phyloP scores from a whole-genome alignment of 257 asterid genomes.

The Forsythia viridissima region DNA sequence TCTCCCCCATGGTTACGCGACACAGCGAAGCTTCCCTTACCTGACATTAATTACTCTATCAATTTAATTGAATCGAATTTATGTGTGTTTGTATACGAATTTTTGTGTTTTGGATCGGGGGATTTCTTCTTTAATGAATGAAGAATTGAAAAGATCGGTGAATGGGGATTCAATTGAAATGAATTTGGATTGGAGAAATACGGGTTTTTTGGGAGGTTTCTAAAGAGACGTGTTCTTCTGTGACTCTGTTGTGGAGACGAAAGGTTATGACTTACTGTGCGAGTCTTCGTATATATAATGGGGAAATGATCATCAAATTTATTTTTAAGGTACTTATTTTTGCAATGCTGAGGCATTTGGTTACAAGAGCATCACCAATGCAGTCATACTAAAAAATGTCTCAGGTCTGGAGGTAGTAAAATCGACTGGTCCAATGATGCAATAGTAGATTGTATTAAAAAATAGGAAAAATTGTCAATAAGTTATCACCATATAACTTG shows the following conservation, averaged over 20 bases:
- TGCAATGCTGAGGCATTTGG: too few relatives aligned
- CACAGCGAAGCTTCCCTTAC: slow-evolving; percentile 63
- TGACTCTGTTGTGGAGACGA: slow-evolving; percentile 25
- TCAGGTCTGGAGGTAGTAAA: too few relatives aligned
- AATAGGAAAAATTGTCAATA: too few relatives aligned
- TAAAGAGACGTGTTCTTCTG: neutral
- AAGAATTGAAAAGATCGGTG: slow-evolving; percentile 1
- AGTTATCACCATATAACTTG: too few relatives aligned
- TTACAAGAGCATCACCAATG: too few relatives aligned
- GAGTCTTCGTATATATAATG: too few relatives aligned
- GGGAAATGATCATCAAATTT: too few relatives aligned
- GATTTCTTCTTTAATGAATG: neutral
- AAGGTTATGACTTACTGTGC: slow-evolving; percentile 12
- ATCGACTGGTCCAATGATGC: too few relatives aligned
- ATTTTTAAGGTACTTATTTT: too few relatives aligned
- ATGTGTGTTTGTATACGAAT: neutral
- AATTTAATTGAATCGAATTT: too few relatives aligned
- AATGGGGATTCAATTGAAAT: slow-evolving; percentile 31
- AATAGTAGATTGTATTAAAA: too few relatives aligned
- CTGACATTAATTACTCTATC: slow-evolving; percentile 41
- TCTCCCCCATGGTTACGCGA: slow-evolving; percentile 57
- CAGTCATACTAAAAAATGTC: too few relatives aligned
- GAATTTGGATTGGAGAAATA: slow-evolving; percentile 22
- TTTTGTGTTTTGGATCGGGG: slow-evolving; percentile 5
- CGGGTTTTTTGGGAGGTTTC: slow-evolving; percentile 31